phyloP scores from a whole-genome alignment of 1,284 basidiomycete genomes.

The Ceratobasidium theobromae region DNA sequence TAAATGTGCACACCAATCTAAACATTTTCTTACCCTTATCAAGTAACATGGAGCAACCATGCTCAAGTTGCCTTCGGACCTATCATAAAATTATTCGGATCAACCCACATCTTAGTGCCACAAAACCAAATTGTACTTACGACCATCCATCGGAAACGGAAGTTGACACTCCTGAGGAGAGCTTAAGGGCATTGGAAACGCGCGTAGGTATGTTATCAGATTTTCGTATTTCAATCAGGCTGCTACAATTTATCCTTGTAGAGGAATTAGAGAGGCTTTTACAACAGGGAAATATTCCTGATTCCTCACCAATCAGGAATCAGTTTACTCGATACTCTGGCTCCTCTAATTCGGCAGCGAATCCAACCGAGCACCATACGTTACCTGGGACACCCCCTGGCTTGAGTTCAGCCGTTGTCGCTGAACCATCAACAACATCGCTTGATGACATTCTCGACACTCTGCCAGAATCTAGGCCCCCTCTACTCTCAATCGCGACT shows the following conservation, averaged over 20 bases:
- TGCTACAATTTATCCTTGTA: not conserved
- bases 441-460: not conserved
- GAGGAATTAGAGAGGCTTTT: not conserved
- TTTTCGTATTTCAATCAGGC: not conserved
- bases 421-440: not conserved
- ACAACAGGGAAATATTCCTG: not conserved
- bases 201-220: not conserved
- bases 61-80: constrained; percentile 14
- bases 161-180: not conserved
- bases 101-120: constrained; percentile 6
- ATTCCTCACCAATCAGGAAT: not conserved
- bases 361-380: not conserved
- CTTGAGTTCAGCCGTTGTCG: not conserved
- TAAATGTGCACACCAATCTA: not conserved
- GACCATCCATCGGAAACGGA: not conserved
- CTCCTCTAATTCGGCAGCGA: too few relatives aligned
- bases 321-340: not conserved
- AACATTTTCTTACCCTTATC: not conserved
- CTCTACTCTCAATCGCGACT: not conserved
- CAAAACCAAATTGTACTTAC: constrained; percentile 19
- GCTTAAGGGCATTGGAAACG: not conserved
- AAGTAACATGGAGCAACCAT: constrained; percentile 7
- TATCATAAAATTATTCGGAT: constrained; percentile 18
- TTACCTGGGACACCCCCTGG: not conserved
- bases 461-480: not conserved